These are phyloP conservation scores for Vigna reflexopilosa DNA, from an alignment of 306 rosid species.

Conservation along the genomic window DNA sequence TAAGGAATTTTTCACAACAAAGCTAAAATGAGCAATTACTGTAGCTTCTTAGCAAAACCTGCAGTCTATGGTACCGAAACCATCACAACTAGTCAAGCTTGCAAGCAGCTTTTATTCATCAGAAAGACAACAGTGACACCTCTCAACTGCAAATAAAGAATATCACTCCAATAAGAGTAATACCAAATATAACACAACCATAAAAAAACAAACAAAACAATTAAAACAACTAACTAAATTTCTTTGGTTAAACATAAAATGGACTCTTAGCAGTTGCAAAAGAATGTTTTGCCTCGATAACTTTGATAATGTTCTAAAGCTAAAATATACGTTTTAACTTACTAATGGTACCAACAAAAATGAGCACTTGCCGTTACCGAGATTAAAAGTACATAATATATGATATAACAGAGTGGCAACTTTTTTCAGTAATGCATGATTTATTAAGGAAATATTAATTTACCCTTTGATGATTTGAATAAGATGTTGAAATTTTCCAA, in stretches of 20 bases:
- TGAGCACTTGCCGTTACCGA: background rate
- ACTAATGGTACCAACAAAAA: background rate
- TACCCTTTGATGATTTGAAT: background rate
- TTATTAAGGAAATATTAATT: constrained; percentile 9
- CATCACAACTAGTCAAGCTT: constrained; percentile 46
- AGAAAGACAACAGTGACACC: constrained; percentile 36
- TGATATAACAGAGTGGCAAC: constrained; percentile 23
- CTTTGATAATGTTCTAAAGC: background rate
- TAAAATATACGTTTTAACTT: background rate
- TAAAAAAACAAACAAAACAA: background rate
- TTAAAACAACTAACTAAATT: background rate
- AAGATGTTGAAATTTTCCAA: constrained; percentile 7
- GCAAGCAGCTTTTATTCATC: constrained; percentile 56
- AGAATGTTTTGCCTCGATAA: constrained; percentile 3
- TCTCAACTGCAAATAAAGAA: constrained; percentile 48
- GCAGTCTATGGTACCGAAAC: constrained; percentile 52
- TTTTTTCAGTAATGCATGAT: constrained; percentile 25
- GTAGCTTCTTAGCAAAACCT: constrained; percentile 41
- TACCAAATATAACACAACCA: constrained; percentile 26
- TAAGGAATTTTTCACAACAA: constrained; percentile 37
- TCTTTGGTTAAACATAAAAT: constrained; percentile 25
- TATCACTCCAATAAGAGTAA: constrained; percentile 17
- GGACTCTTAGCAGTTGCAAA: background rate
- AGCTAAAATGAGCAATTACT: constrained; percentile 36
- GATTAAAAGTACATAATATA: background rate